Base-by-base conservation (phyloP, 2,329 filamentous ascomycete genomes). In the Diaporthe nobilis region DNA sequence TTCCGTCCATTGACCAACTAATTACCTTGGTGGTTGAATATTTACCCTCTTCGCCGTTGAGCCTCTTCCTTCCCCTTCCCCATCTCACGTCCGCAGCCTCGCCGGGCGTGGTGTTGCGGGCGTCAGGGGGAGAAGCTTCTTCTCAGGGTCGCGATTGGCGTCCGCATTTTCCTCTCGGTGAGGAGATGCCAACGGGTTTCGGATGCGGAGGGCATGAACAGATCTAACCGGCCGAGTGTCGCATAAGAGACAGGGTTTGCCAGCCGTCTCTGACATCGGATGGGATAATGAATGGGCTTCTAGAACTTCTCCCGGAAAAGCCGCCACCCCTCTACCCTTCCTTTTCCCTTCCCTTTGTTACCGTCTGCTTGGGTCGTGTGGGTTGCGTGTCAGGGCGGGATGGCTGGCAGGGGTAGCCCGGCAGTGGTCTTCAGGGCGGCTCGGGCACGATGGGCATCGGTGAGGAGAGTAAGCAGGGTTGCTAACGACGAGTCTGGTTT, bases 191-290 rank as follows among this genome's bases (percentile, higher is more conserved):
- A 42, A 13, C n/a, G 65, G 47, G 65, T 70, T 70, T 70, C 65
- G 65, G 65, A 70, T 55, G n/a, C 22, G 22, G 47, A 42, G 61
- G 25, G 65, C 65, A 70, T 70, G 65, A 68, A 68, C 20, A 39
- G 65, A 53, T 55, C 39, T 49, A 42, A 55, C 49, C 47, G 47
- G 34, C 49, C 65, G 47, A 42, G 65, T 70, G 65, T 70, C 65
- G 65, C 65, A 70, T 70, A 7, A 70, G 20, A 34, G 65, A 55
- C 65, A 53, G 65, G 65, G 65, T 53, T 53, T 28, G 22, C 31
- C 20, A 34, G 4, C 13, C 28, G 4, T 42, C 58, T 20, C n/a
- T 31, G n/a, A 70, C 49, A 55, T 55, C 49, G 49, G 65, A 70
- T 15, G 65, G 47, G 4, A 37, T 20, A 13, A 31, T 20, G 10